Percentiles rank a stretch among this genome's conserved stretches.
Evolutionary conservation across 164 flowering plant genomes (phyloP).

Genomic region (Liriodendron chinense): DNA sequence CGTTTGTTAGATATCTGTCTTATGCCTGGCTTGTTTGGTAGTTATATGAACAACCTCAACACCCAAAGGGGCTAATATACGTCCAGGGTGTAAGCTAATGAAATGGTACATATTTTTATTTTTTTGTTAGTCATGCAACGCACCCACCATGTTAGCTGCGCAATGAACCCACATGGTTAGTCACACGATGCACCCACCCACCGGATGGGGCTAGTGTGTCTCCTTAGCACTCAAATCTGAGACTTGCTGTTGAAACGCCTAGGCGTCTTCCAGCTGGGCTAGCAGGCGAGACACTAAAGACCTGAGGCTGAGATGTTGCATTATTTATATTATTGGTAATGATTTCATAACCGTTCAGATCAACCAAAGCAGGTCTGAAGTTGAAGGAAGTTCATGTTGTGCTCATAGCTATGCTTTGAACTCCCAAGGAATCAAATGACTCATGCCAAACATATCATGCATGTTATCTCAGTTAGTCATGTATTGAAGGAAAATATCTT

Average conservation of each 20-base stretch:
- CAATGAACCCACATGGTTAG: too few species aligned
- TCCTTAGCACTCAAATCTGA: too few species aligned
- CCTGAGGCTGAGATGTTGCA: too few species aligned
- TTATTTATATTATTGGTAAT: background rate
- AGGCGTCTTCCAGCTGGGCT: too few species aligned
- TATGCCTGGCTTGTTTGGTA: background rate
- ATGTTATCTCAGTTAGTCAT: background rate
- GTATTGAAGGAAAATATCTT: background rate
- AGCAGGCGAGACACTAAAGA: too few species aligned
- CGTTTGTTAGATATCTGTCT: background rate
- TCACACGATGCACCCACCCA: too few species aligned
- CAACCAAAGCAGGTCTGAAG: background rate
- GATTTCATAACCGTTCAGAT: background rate
- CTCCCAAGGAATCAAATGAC: background rate
- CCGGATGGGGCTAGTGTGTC: too few species aligned
- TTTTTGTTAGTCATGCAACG: too few species aligned
- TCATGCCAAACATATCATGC: background rate
- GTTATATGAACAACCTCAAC: too few species aligned
- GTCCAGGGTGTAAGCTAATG: background rate
- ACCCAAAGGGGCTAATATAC: background rate
- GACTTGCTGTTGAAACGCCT: too few species aligned
- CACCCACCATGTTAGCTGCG: too few species aligned
- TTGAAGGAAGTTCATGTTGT: background rate
- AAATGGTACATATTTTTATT: background rate
- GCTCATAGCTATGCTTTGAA: background rate